These are phyloP conservation scores for Geotrichum macrosporum DNA, from an alignment of 1,139 yeast species.

Conservation along the genomic window DNA sequence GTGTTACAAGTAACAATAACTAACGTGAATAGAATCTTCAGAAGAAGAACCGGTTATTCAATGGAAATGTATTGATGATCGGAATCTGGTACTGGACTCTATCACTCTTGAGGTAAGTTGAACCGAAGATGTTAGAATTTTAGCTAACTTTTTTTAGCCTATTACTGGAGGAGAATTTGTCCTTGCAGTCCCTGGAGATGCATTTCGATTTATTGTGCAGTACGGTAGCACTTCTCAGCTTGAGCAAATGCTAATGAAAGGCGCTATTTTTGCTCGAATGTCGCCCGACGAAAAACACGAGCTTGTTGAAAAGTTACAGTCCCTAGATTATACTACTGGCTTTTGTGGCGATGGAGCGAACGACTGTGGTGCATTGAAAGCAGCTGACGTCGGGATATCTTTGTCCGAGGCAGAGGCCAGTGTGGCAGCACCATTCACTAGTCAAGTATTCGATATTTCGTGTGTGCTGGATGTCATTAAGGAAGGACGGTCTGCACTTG, in stretches of 20 bases:
- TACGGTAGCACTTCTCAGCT: slow-evolving; percentile 36
- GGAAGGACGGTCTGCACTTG: slow-evolving; percentile 93
- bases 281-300: slow-evolving; percentile 99
- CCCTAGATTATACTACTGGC: slow-evolving; percentile 84
- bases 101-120: slow-evolving; percentile 51
- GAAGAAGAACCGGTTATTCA: slow-evolving; percentile 24
- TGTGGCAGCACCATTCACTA: slow-evolving; percentile 97
- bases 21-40: slow-evolving; percentile 15
- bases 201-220: slow-evolving; percentile 69
- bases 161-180: slow-evolving; percentile 46
- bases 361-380: slow-evolving; percentile 96
- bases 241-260: slow-evolving; percentile 63
- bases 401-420: slow-evolving; percentile 97
- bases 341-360: slow-evolving; percentile 92
- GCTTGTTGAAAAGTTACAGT: slow-evolving; percentile 79
- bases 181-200: slow-evolving; percentile 88
- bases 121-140: slow-evolving; percentile 13
- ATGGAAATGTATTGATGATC: slow-evolving; percentile 43
- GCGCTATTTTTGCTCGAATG: slow-evolving; percentile 90
- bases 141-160: slow-evolving; percentile 9
- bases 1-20: slow-evolving; percentile 3
- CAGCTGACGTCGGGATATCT: slow-evolving; percentile 95
- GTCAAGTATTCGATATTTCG: slow-evolving; percentile 80
- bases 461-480: slow-evolving; percentile 86
- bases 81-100: slow-evolving; percentile 49